Evolutionary conservation across 306 rosid species (phyloP), one percentile per base, ranked within the genome.

Genomic region (Malus asiatica): DNA sequence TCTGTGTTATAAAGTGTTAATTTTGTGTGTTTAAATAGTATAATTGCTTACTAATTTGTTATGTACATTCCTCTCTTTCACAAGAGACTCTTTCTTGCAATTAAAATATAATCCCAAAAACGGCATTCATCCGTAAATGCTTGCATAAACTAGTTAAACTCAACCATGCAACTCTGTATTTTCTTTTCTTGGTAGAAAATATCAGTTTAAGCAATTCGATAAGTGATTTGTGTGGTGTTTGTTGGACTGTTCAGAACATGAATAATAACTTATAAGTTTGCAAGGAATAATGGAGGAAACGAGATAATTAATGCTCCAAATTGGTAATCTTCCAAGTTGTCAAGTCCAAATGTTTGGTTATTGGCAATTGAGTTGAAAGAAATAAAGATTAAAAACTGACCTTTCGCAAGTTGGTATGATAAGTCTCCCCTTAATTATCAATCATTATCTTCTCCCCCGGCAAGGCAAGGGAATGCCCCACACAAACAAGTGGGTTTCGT

Each of bases 401-500:
- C 44, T 74, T 61, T 62, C 59, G 4, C 13, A 4, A 61, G 44
- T 27, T 15, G 73, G 52, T 27, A 44, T 66, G 77, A 52, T 33
- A 68, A 78, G 58, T 55, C 66, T 1, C 66, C 38, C 35, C 51
- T 2, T 32, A n/a, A 77, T 59, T 29, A 72, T 59, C 30, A 64
- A n/a, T 76, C 33, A 30, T 73, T 20, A 42, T 48, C 66, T n/a
- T 73, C 68, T 64, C 68, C 32, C 13, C 25, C 64, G 4, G 27
- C 25, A 18, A 57, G 10, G 27, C 25, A 18, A 13, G 33, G 44
- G 48, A 23, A 20, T 38, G 62, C 27, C 72, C 74, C 82, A 63
- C 73, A 48, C 23, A 30, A 14, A 35, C 73, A 25, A 83, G 78
- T 57, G 73, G 78, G 58, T 63, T 53, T 71, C 64, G 30, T 69